Conservation (phyloP, 2,329 filamentous ascomycete genomes). For the Aspergillus fischeri region DNA sequence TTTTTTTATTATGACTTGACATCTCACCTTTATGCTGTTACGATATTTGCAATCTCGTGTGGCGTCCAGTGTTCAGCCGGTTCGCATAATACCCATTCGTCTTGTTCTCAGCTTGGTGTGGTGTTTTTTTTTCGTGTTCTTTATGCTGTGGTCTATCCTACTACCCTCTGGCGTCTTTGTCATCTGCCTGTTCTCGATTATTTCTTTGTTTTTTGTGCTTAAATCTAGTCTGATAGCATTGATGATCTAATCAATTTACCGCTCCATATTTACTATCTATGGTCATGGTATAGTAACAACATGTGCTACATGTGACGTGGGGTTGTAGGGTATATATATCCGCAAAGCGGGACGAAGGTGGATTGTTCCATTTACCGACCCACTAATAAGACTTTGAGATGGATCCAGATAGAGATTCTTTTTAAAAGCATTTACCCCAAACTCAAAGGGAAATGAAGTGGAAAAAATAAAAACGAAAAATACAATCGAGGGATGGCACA, state of each 20-base stretch:
- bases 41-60: slow-evolving; percentile 1
- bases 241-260: background rate
- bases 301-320: background rate
- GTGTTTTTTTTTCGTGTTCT: background rate
- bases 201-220: background rate
- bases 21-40: background rate
- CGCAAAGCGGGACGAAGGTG: no score
- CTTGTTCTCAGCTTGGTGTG: background rate
- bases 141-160: background rate
- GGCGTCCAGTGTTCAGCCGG: slow-evolving; percentile 4
- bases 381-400: no score
- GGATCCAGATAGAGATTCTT: no score
- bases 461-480: no score
- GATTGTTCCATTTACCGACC: no score
- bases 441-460: no score
- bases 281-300: background rate
- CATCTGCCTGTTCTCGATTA: background rate
- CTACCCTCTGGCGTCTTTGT: background rate
- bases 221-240: background rate
- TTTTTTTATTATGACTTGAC: background rate
- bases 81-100: slow-evolving; percentile 26
- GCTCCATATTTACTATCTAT: background rate
- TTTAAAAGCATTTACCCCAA: no score
- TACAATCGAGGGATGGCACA: no score
- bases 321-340: background rate